A percentile compares a stretch with the other conserved stretches of the same genome.
phyloP scores from a whole-genome alignment of 2,329 filamentous ascomycete genomes.

The Colletotrichum chlorophyti region DNA sequence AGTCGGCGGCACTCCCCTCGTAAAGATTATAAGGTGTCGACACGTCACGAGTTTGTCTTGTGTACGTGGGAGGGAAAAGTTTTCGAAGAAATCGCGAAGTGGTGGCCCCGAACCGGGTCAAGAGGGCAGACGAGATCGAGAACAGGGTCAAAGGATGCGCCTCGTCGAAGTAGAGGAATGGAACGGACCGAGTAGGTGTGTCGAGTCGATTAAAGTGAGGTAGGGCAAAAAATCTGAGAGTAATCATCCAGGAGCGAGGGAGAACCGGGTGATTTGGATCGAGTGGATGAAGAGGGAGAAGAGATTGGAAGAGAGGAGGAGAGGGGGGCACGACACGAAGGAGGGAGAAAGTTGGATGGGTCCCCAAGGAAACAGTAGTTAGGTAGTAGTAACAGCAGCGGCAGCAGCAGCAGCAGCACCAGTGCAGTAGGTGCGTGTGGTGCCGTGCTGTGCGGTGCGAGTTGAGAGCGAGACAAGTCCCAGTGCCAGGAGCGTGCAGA shows the following conservation, averaged over 20 bases:
- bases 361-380: slow-evolving; percentile 18
- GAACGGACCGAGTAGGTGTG: slow-evolving; percentile 30
- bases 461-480: slow-evolving; percentile 27
- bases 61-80: slow-evolving; percentile 22
- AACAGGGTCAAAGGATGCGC: slow-evolving; percentile 35
- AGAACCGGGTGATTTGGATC: slow-evolving; percentile 19
- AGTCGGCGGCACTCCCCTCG: neutral
- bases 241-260: slow-evolving; percentile 24
- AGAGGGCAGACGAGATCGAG: slow-evolving; percentile 31
- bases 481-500: slow-evolving; percentile 24
- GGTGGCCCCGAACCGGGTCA: slow-evolving; percentile 29
- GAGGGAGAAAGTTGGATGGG: slow-evolving; percentile 28
- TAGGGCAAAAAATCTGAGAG: slow-evolving; percentile 18
- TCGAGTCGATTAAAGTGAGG: slow-evolving; percentile 26
- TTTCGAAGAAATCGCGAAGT: slow-evolving; percentile 30
- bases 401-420: neutral
- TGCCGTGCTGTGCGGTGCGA: slow-evolving; percentile 16
- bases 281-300: slow-evolving; percentile 25
- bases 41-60: slow-evolving; percentile 4
- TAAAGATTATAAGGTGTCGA: neutral
- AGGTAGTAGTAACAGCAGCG: slow-evolving; percentile 3
- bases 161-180: slow-evolving; percentile 37
- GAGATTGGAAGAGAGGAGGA: slow-evolving; percentile 31
- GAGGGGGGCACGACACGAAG: slow-evolving; percentile 30
- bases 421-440: slow-evolving; percentile 17